Evolutionary conservation across 2,329 filamentous ascomycete genomes (phyloP), one percentile per base, ranked within the genome.

Genomic region (Hymenoscyphus albidus): DNA sequence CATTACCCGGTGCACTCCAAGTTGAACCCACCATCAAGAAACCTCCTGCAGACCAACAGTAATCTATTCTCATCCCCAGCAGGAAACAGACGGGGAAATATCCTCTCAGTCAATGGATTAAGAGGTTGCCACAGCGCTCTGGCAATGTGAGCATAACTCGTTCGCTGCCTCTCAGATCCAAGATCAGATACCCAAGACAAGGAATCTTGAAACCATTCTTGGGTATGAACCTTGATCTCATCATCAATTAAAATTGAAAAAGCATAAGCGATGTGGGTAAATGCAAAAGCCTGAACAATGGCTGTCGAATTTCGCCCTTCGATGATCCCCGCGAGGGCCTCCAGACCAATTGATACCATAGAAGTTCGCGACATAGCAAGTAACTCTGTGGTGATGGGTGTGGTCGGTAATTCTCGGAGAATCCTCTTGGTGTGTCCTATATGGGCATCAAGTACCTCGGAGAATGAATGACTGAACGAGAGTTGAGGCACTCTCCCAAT

Each of bases 201-300:
- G 9, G 67, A 68, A 63, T 71, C 68, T 51, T 67, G 39, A 55
- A 71, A 71, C 70, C 70, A 72, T 31, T 65, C 62, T 12, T 70
- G 54, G 14, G 64, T 64, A 38, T 67, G 60, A 3, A 70, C 66
- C 51, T 67, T 70, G 2, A 65, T 63, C 39, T 68, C 65, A 18
- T 70, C 65, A 31, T 72, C 65, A 5, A 68, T 62, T 5, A 68
- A 66, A 48, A 72, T 69, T 2, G 67, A 66, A 16, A 68, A 62
- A 10, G 71, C 70, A 56, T 68, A 73, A 22, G 70, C 70, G 7
- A 73, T 62, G 66, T 73, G 70, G 13, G 70, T 71, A 27, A 72
- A 72, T 3, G 70, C 68, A 61, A 72, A 73, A 13, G 70, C 62
- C 55, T 70, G 66, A 12, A 72, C 64, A 22, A 71, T 67, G 10